Conservation (phyloP, 2,329 filamentous ascomycete genomes). For the Corniculantispora saksenae region DNA sequence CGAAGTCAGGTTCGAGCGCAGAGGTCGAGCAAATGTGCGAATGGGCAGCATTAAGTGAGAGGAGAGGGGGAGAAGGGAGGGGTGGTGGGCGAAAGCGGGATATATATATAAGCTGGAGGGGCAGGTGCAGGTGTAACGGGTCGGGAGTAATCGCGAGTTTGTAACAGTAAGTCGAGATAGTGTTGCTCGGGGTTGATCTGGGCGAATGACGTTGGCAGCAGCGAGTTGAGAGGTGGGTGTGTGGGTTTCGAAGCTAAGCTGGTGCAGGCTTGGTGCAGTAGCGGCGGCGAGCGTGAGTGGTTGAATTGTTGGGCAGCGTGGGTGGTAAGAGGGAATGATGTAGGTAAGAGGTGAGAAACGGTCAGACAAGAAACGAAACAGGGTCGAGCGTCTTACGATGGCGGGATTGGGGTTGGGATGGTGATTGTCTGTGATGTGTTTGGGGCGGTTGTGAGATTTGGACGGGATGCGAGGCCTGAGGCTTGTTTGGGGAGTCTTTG, state of each 20-base stretch:
- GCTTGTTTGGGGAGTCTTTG: not conserved
- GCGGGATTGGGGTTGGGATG: not conserved
- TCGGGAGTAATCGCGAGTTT: slow-evolving; percentile 9
- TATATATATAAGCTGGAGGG: no score
- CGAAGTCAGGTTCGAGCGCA: slow-evolving; percentile 15
- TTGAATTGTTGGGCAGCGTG: slow-evolving; percentile 10
- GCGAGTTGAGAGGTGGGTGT: slow-evolving; percentile 11
- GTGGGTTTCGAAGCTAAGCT: slow-evolving; percentile 1
- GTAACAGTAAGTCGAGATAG: slow-evolving; percentile 16
- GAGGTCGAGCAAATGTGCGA: slow-evolving; percentile 17
- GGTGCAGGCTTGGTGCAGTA: slow-evolving; percentile 8
- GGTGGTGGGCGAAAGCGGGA: not conserved
- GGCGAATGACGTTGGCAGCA: slow-evolving; percentile 15
- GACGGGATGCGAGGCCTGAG: not conserved
- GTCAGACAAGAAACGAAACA: not conserved
- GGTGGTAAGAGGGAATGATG: not conserved
- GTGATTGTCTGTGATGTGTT: no score
- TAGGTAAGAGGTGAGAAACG: not conserved
- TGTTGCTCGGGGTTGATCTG: slow-evolving; percentile 5
- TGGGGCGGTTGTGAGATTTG: no score
- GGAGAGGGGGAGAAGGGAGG: not conserved
- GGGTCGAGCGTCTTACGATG: no score
- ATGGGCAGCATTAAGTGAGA: slow-evolving; percentile 14
- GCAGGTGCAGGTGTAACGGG: not conserved
- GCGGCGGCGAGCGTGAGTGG: not conserved